Evolutionary conservation across 23 red algal species (phyloP).

Genomic region (Rhodosorus marinus): DNA sequence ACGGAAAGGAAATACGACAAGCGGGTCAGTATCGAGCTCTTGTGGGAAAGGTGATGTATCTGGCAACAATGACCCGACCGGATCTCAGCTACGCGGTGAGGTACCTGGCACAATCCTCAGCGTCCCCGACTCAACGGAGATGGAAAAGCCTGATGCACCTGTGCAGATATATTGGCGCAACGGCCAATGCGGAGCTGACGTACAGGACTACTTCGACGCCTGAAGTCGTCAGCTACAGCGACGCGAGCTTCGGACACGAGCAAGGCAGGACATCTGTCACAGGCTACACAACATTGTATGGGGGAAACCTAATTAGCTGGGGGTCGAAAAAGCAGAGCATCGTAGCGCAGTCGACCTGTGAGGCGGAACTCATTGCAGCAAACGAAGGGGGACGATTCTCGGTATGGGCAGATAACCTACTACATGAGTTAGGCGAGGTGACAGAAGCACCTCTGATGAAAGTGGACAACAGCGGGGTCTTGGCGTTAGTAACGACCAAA

Average conservation of each 20-base stretch:
- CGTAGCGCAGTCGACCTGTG: slow-evolving; percentile 9
- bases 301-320: slow-evolving; percentile 2
- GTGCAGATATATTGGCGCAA: not conserved
- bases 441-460: not conserved
- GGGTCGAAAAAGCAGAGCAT: slow-evolving; percentile 4
- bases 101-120: too few relatives aligned
- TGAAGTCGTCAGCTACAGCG: too few relatives aligned
- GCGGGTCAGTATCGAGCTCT: too few relatives aligned
- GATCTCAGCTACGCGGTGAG: too few relatives aligned
- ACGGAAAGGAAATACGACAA: too few relatives aligned
- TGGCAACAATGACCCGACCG: too few relatives aligned
- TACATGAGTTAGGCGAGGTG: not conserved
- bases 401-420: slow-evolving; percentile 1
- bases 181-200: too few relatives aligned
- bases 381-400: not conserved
- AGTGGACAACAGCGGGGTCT: slow-evolving; percentile 5
- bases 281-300: not conserved
- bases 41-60: too few relatives aligned
- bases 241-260: too few relatives aligned
- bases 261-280: slow-evolving; percentile 3
- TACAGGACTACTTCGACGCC: too few relatives aligned
- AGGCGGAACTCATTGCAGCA: slow-evolving; percentile 16
- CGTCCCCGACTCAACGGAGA: not conserved
- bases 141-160: not conserved
- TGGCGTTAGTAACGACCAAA: not conserved